Percentiles rank a stretch among this genome's conserved stretches.
Evolutionary conservation across 108 stramenopile species (phyloP).

Genomic region (Stephanodiscus triporus): DNA sequence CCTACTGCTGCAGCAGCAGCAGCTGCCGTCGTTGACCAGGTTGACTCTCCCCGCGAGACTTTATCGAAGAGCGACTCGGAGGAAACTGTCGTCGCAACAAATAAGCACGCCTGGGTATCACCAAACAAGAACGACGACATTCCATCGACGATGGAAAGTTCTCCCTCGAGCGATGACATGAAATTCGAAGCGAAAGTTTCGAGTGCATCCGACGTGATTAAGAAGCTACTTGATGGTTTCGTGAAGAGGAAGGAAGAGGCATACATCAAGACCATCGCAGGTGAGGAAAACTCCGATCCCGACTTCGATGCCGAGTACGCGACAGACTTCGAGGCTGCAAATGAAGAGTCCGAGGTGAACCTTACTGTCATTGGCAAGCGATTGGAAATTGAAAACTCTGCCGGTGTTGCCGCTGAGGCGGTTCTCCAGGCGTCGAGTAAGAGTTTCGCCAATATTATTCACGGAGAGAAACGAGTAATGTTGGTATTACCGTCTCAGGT

Average conservation of each 20-base stretch:
- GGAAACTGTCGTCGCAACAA: background rate
- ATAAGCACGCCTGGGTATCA: slow-evolving; percentile 34
- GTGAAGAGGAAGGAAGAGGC: background rate
- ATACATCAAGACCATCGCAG: background rate
- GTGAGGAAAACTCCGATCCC: background rate
- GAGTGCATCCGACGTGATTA: background rate
- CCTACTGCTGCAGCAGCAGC: slow-evolving; percentile 2
- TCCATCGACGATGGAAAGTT: slow-evolving; percentile 22
- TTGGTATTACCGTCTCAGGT: slow-evolving; percentile 22
- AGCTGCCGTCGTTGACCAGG: background rate
- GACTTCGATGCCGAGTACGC: slow-evolving; percentile 1
- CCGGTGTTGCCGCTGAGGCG: slow-evolving; percentile 1
- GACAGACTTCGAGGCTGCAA: background rate
- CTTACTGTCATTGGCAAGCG: slow-evolving; percentile 21
- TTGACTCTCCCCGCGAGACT: slow-evolving; percentile 5
- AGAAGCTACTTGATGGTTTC: background rate
- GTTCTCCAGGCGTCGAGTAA: slow-evolving; percentile 24
- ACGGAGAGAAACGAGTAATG: slow-evolving; percentile 36
- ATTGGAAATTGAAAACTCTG: slow-evolving; percentile 9
- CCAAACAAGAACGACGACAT: slow-evolving; percentile 38
- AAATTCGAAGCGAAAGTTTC: slow-evolving; percentile 10
- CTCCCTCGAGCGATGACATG: slow-evolving; percentile 1
- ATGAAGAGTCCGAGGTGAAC: background rate
- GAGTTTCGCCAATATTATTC: slow-evolving; percentile 25
- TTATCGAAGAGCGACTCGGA: background rate